Base-by-base conservation (phyloP, 2,329 filamentous ascomycete genomes). In the Fonsecaea erecta region DNA sequence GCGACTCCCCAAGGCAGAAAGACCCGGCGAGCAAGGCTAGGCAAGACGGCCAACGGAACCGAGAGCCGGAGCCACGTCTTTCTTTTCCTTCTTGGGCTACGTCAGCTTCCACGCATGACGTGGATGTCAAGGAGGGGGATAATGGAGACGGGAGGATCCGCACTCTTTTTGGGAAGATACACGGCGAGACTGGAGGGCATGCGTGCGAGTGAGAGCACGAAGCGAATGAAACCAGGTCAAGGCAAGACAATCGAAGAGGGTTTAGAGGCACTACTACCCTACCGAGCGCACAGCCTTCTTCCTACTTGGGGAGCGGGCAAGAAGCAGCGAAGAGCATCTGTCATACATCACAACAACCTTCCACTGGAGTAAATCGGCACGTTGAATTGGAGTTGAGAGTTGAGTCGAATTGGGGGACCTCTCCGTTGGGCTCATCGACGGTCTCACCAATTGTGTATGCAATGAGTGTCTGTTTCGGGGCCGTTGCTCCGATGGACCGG, bases 11-110 rank as follows among this genome's bases (percentile, higher is more conserved):
- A 30, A 32, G n/a, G 3, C 5, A 18, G 43, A 48, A 48, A 48
- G 43, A 48, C 2, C 18, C 43, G 12, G 43, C 37, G 37, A 40
- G 48, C 48, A 6, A 53, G 51, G 21, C 28, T 2, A 35, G 46
- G 30, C 21, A 3, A 53, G 16, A 11, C 24, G 16, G 21, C 32
- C n/a, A 34, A 54, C 34, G 54, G 55, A 64, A 54, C 26, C 48
- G 48, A 46, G n/a, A 40, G n/a, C n/a, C 16, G 37, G 32, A 5
- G 12, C 11, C 32, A 11, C 18, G 37, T 48, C 1, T 48, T 48
- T 48, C 21, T 24, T 24, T 24, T 2, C 43, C 43, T 48, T 9
- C 12, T 48, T 48, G 18, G 18, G 43, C 21, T 24, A 11, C 43
- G 9, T 48, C 43, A 11, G 18, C 43, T 48, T 16, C 21, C 43